phyloP scores from a whole-genome alignment of 1,284 basidiomycete genomes.

The Chalciporus sp. region DNA sequence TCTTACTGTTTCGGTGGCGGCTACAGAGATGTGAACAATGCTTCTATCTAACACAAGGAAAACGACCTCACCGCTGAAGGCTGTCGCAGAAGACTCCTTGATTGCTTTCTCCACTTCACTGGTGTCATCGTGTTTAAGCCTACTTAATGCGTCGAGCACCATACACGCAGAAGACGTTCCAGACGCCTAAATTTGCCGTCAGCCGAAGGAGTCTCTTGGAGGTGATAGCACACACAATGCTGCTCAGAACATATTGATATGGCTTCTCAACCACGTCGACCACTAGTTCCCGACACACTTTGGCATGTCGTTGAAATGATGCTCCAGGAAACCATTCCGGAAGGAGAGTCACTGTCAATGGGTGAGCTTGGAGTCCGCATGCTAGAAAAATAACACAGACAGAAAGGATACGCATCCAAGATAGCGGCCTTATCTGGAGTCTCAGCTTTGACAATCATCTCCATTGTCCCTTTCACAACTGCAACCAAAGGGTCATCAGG shows the following conservation, averaged over 20 bases:
- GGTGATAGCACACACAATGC: conserved; percentile 4
- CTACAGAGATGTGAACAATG: background rate
- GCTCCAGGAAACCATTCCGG: conserved; percentile 14
- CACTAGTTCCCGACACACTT: background rate
- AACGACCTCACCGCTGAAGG: conserved; percentile 7
- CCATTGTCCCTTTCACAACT: conserved; percentile 5
- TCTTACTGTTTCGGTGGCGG: conserved; percentile 10
- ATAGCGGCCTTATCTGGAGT: conserved; percentile 7
- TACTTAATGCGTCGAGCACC: conserved; percentile 6
- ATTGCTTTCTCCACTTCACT: conserved; percentile 3
- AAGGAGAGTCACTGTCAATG: conserved; percentile 4
- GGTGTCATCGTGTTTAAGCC: conserved; percentile 1
- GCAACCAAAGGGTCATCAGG: conserved; percentile 8
- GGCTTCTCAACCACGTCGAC: conserved; percentile 12
- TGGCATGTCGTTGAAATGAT: conserved; percentile 1
- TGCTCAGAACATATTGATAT: conserved; percentile 9
- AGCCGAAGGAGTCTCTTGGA: background rate
- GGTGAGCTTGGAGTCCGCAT: background rate
- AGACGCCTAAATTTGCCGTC: conserved; percentile 1
- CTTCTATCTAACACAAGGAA: too few species aligned
- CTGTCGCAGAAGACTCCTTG: conserved; percentile 12
- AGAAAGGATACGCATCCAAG: conserved; percentile 6
- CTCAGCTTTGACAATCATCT: conserved; percentile 2
- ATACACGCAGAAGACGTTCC: conserved; percentile 5
- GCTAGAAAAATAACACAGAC: background rate